Base-by-base conservation (phyloP, 2,329 filamentous ascomycete genomes). In the Penicillium sp. region DNA sequence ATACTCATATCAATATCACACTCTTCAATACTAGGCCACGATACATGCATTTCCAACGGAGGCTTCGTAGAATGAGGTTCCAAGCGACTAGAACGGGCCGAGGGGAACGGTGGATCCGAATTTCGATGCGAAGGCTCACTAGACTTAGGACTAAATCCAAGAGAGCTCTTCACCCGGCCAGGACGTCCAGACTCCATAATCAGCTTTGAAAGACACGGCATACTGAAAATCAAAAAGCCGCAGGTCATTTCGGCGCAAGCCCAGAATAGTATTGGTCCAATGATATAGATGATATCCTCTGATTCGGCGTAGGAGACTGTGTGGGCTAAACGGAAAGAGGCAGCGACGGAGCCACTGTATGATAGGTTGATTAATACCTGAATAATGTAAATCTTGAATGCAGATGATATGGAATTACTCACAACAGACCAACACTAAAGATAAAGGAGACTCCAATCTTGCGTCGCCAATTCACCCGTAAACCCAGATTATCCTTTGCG, bases 211-310 rank as follows among this genome's bases (percentile, higher is more conserved):
- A 75, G 57, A 37, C 70, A 74, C 5, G 76, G 75, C 33, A 77
- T 58, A 48, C 73, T 69, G 37, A 74, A 55, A 47, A 78, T 73
- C 58, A 79, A 73, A 64, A 80, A 79, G 7, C 73, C 77, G 49
- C 75, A 77, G 1, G 76, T 76, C 71, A 77, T 79, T 56, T 79
- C 77, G 4, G 71, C 77, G 26, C 63, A 67, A 3, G 73, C 76
- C 77, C 77, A 80, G 62, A 79, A 78, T 14, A 75, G 54, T 1
- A 79, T 61, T 1, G 74, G 70, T 0, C 71, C 74, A 37, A 79
- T 69, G 11, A 61, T 55, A 56, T 73, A 79, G 44, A 75, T 74
- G 2, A 29, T 51, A 40, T 67, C 64, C 2, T 61, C 14, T 9
- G 51, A 26, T 8, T 46, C 52, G 25, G 54, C 59, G 42, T 58